A percentile compares a stretch with the other conserved stretches of the same genome.
phyloP scores from a whole-genome alignment of 2,329 filamentous ascomycete genomes.

The Diaporthe velutina region DNA sequence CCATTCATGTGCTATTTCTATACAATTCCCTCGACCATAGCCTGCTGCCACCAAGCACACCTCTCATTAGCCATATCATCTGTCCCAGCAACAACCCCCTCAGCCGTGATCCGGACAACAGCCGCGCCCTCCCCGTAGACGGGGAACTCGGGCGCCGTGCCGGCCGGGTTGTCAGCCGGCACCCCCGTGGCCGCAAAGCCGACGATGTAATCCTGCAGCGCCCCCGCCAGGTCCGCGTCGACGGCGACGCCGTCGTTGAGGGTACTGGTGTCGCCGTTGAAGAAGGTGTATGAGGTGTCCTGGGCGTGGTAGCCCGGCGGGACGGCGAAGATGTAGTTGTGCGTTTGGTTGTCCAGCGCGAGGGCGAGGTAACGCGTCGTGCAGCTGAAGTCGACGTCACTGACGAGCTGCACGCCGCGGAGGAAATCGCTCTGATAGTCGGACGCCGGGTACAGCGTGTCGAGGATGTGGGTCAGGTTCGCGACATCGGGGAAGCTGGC shows the following conservation, averaged over 20 bases:
- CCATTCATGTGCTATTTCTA: neutral
- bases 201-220: conserved; percentile 53
- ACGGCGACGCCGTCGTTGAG: conserved; percentile 44
- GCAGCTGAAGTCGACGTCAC: conserved; percentile 62
- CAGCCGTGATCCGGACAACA: conserved; percentile 41
- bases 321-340: conserved; percentile 65
- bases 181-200: conserved; percentile 49
- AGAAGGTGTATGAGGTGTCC: conserved; percentile 67
- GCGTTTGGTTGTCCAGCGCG: conserved; percentile 60
- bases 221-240: conserved; percentile 48
- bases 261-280: conserved; percentile 52
- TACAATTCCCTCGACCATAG: conserved; percentile 44
- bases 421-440: conserved; percentile 58
- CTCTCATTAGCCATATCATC: conserved; percentile 48
- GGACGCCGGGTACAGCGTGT: conserved; percentile 52
- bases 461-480: conserved; percentile 56
- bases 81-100: conserved; percentile 36
- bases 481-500: conserved; percentile 41
- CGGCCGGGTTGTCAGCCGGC: conserved; percentile 44
- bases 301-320: conserved; percentile 65
- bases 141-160: conserved; percentile 41
- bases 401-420: conserved; percentile 55
- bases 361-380: conserved; percentile 63
- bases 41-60: conserved; percentile 51
- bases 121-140: conserved; percentile 42